Evolutionary conservation across 2,329 filamentous ascomycete species (phyloP), one percentile per base, ranked within the genome.

Genomic region (Arthroderma uncinatum): DNA sequence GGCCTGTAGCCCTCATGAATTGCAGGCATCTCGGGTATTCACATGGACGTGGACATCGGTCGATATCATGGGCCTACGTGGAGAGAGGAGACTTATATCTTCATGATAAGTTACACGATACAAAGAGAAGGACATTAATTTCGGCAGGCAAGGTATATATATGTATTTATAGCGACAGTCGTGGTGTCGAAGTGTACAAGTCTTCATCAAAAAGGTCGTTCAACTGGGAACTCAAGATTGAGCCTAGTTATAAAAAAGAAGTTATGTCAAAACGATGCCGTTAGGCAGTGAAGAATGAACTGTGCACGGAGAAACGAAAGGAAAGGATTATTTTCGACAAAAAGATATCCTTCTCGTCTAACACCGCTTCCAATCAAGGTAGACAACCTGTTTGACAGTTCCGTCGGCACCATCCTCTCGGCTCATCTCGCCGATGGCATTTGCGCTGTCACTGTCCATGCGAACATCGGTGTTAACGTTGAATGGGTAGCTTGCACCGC

Each of bases 381-480:
- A 37, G 30, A 53, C 16, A 14, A 53, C 33, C 33, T 53, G 50
- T 12, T 12, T 23, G 50, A 53, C 50, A 1, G 50, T 37, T 36
- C 50, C 50, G 19, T 53, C 34, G 16, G 34, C 30, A 2, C 44
- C 44, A 21, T 53, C 50, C 30, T 53, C 50, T 12, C 50, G 33
- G 50, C 50, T 53, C 50, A 53, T 53, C 34, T 53, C 50, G 14
- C 50, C 50, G 16, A 10, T 36, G 50, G 33, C 30, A 37, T 36
- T 37, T 14, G 37, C 50, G 33, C 30, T 53, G 30, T 37, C 50
- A 23, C 21, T 39, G 50, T 36, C 34, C 30, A 53, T 36, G n/a
- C 50, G 50, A 39, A 53, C 50, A 7, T 53, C 50, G 34, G 50
- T 37, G 50, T 53, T 53, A 30, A 53, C 37, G 33, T 53, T 53